Conservation (phyloP, 495 filamentous ascomycete species). For the Podospora anserina region DNA sequence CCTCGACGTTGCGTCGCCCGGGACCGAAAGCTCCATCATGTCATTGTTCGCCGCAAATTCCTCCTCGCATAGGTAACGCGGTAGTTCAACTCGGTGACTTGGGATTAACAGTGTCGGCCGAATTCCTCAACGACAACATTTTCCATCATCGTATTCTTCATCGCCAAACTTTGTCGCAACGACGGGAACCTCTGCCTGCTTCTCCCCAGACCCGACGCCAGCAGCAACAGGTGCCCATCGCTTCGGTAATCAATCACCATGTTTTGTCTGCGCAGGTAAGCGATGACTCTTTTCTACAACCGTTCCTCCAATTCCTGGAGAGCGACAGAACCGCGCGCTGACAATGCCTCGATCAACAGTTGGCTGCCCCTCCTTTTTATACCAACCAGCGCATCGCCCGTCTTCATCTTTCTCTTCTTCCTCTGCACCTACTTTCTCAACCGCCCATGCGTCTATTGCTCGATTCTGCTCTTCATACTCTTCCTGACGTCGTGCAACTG, state of each 20-base stretch:
- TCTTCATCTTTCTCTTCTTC: constrained; percentile 89
- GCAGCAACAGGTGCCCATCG: background rate
- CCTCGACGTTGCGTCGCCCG: background rate
- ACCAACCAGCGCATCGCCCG: constrained; percentile 72
- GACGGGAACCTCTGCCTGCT: background rate
- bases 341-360: constrained; percentile 33
- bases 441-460: constrained; percentile 88
- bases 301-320: background rate
- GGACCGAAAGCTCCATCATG: background rate
- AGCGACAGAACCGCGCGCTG: background rate
- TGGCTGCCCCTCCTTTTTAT: constrained; percentile 74
- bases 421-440: constrained; percentile 86
- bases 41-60: background rate
- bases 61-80: too few species aligned
- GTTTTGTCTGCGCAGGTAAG: constrained; percentile 82
- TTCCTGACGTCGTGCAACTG: constrained; percentile 89
- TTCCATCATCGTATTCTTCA: background rate
- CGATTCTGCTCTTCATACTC: constrained; percentile 79
- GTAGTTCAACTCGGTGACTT: background rate
- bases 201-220: background rate
- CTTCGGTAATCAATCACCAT: constrained; percentile 41
- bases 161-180: background rate
- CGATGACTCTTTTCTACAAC: background rate
- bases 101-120: background rate
- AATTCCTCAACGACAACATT: background rate